These are phyloP conservation scores for Kodamaea kaohsiungensis DNA, from an alignment of 805 yeast genomes.

Conservation along the genomic window DNA sequence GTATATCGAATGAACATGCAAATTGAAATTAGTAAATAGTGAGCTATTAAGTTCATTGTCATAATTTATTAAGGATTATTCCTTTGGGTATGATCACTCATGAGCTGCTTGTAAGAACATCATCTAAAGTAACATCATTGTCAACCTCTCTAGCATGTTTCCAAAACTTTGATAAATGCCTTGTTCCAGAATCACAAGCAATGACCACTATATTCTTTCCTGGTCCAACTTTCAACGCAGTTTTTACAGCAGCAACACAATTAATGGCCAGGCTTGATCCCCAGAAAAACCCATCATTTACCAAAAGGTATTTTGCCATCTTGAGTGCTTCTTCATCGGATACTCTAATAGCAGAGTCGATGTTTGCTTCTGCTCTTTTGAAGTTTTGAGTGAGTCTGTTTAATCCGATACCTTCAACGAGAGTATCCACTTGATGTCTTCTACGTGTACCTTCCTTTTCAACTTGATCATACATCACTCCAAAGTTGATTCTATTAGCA, in stretches of 20 bases:
- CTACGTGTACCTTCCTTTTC: conserved; percentile 93
- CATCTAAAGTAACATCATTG: conserved; percentile 36
- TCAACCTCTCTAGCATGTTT: conserved; percentile 54
- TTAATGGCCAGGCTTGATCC: conserved; percentile 95
- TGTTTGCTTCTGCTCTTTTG: conserved; percentile 61
- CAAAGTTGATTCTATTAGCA: conserved; percentile 77
- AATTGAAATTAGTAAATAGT: no score
- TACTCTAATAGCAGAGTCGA: conserved; percentile 81
- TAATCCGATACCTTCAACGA: conserved; percentile 91
- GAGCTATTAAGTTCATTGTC: no score
- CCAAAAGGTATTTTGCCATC: conserved; percentile 85
- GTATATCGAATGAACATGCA: no score
- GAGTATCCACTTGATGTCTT: conserved; percentile 94
- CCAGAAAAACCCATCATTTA: conserved; percentile 84
- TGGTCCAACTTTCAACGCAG: conserved; percentile 45
- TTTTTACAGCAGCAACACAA: conserved; percentile 81
- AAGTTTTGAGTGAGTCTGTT: conserved; percentile 86
- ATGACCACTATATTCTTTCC: conserved; percentile 78
- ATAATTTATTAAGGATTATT: no score
- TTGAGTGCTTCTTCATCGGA: conserved; percentile 75
- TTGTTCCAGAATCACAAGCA: conserved; percentile 88
- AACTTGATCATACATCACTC: conserved; percentile 89
- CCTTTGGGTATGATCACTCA: no score
- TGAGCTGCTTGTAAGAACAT: conserved; percentile 15
- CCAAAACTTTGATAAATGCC: conserved; percentile 95